Percentiles rank a stretch among this genome's conserved stretches.
Conservation (phyloP, 108 stramenopile species). For the Fragilaria radians region DNA sequence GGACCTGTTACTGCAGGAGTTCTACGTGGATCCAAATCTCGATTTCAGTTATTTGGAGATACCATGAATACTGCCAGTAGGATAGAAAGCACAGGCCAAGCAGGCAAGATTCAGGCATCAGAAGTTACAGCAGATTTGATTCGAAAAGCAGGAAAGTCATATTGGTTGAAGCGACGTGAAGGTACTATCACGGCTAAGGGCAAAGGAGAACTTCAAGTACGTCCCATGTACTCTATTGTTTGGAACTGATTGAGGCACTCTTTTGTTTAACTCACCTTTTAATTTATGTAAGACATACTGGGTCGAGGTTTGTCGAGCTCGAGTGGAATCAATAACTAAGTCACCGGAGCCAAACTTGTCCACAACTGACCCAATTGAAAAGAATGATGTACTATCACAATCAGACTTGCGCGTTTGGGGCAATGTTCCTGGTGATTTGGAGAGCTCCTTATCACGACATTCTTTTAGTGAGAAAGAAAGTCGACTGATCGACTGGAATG, state of each 20-base stretch:
- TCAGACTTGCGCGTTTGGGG: not conserved
- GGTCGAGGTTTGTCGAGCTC: not conserved
- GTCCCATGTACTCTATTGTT: not conserved
- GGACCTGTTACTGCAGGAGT: conserved; percentile 58
- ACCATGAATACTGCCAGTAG: conserved; percentile 48
- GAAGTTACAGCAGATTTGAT: conserved; percentile 39
- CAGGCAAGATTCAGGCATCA: conserved; percentile 42
- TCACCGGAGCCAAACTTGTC: no score
- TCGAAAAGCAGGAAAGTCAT: conserved; percentile 15
- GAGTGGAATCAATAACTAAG: not conserved
- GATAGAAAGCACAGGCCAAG: conserved; percentile 43
- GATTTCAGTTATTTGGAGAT: conserved; percentile 52
- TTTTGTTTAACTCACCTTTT: no score
- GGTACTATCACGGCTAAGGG: conserved; percentile 35
- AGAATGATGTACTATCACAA: no score
- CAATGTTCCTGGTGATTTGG: not conserved
- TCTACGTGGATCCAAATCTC: conserved; percentile 43
- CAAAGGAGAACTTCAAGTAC: conserved; percentile 36
- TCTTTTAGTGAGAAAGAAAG: not conserved
- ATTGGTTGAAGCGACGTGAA: conserved; percentile 31
- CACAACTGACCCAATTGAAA: no score
- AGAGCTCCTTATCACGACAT: not conserved
- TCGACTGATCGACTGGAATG: conserved; percentile 3
- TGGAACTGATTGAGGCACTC: not conserved
- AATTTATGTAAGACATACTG: conserved; percentile 1